phyloP scores from a whole-genome alignment of 176 grass and related monocot genomes.

The Dendrocalamus sinicus region DNA sequence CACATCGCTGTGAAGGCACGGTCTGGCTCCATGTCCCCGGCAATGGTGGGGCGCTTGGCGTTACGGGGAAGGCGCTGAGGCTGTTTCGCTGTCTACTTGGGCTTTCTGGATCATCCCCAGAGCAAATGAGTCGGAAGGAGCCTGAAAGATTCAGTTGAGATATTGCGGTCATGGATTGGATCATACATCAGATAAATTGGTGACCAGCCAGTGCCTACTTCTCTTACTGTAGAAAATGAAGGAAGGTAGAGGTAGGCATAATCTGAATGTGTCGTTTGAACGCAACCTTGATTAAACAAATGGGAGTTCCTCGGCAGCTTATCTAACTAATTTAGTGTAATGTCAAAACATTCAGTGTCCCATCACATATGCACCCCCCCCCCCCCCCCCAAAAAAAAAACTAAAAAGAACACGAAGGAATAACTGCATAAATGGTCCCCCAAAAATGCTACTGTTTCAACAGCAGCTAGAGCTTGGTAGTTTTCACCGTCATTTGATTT shows the following conservation, averaged over 20 bases:
- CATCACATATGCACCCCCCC: too few relatives aligned
- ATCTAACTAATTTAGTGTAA: not conserved
- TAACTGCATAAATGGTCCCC: not conserved
- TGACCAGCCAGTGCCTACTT: slow-evolving; percentile 4
- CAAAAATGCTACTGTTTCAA: not conserved
- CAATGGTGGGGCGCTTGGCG: too few relatives aligned
- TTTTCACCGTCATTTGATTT: not conserved
- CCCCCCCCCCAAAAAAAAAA: too few relatives aligned
- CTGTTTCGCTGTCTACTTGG: not conserved
- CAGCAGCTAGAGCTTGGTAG: not conserved
- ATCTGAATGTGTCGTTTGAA: not conserved
- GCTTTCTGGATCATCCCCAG: not conserved
- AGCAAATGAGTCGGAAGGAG: not conserved
- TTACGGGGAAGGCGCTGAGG: too few relatives aligned
- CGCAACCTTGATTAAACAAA: not conserved
- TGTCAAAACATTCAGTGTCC: too few relatives aligned
- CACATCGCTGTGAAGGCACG: too few relatives aligned
- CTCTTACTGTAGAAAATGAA: not conserved
- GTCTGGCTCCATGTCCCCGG: too few relatives aligned
- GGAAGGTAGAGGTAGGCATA: not conserved
- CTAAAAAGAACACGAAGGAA: too few relatives aligned
- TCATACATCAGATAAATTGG: not conserved
- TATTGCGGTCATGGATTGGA: not conserved
- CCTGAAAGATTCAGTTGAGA: slow-evolving; percentile 22
- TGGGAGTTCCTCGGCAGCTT: not conserved